Conservation (phyloP, 2,329 filamentous ascomycete genomes). For the Helminthosporium solani region DNA sequence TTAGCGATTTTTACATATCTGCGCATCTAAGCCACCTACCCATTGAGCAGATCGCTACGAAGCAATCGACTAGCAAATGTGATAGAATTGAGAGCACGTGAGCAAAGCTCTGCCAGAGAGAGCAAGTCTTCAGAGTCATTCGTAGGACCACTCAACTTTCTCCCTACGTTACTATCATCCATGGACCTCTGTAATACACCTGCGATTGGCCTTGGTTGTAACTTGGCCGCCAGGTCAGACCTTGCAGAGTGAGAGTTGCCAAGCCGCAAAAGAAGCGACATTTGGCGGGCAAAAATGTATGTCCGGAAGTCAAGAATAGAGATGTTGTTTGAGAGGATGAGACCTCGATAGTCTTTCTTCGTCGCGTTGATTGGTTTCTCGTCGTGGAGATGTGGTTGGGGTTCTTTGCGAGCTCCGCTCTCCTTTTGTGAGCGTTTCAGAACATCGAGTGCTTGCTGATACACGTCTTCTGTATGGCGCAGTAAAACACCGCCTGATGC, state of each 20-base stretch:
- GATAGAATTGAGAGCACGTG: slow-evolving; percentile 79
- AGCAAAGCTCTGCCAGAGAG: slow-evolving; percentile 83
- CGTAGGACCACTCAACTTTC: slow-evolving; percentile 16
- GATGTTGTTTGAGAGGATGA: slow-evolving; percentile 92
- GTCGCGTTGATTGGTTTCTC: slow-evolving; percentile 40
- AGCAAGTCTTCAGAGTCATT: slow-evolving; percentile 72
- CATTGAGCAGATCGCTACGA: slow-evolving; percentile 72
- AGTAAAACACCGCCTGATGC: slow-evolving; percentile 73
- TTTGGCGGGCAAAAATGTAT: slow-evolving; percentile 89
- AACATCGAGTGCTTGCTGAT: slow-evolving; percentile 45
- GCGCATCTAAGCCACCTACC: slow-evolving; percentile 43
- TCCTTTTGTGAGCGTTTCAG: slow-evolving; percentile 23
- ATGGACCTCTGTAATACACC: slow-evolving; percentile 27
- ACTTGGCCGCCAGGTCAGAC: slow-evolving; percentile 43
- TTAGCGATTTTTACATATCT: slow-evolving; percentile 15
- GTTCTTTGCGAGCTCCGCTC: slow-evolving; percentile 9
- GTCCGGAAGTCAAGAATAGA: slow-evolving; percentile 93
- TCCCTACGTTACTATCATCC: slow-evolving; percentile 35
- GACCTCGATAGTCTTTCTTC: slow-evolving; percentile 80
- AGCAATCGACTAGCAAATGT: slow-evolving; percentile 77
- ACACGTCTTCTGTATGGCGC: slow-evolving; percentile 71
- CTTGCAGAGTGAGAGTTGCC: slow-evolving; percentile 62
- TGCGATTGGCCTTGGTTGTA: slow-evolving; percentile 29
- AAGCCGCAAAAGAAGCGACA: slow-evolving; percentile 76
- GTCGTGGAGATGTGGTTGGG: slow-evolving; percentile 26